Conservation (phyloP, 805 yeast species). For the Lachancea waltii region DNA sequence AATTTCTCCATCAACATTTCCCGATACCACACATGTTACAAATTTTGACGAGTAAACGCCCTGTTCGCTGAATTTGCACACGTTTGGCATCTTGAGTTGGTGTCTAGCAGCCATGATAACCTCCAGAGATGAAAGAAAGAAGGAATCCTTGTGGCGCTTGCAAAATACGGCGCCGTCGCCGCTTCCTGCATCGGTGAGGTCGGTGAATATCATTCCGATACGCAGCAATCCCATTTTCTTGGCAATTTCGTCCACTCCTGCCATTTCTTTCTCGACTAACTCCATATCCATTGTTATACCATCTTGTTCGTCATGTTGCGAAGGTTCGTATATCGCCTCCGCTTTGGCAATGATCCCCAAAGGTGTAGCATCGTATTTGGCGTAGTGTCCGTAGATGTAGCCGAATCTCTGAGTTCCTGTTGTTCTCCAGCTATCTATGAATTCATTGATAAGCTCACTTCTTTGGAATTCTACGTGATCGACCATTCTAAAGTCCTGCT, state of each 20-base stretch:
- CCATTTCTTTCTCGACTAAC: slow-evolving; percentile 35
- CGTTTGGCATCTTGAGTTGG: slow-evolving; percentile 61
- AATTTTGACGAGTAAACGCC: slow-evolving; percentile 80
- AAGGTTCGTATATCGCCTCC: slow-evolving; percentile 89
- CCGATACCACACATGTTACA: slow-evolving; percentile 88
- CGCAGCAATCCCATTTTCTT: slow-evolving; percentile 53
- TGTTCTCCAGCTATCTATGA: slow-evolving; percentile 87
- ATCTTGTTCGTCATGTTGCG: slow-evolving; percentile 80
- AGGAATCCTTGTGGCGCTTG: slow-evolving; percentile 87
- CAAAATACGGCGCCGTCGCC: slow-evolving; percentile 87
- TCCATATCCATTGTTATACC: slow-evolving; percentile 62
- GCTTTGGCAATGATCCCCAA: slow-evolving; percentile 91
- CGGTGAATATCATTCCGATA: slow-evolving; percentile 86
- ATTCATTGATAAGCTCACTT: slow-evolving; percentile 65
- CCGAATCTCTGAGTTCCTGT: slow-evolving; percentile 88
- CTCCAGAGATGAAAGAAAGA: slow-evolving; percentile 84
- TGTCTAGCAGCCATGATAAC: slow-evolving; percentile 73
- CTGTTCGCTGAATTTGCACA: slow-evolving; percentile 53
- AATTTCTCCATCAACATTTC: slow-evolving; percentile 82
- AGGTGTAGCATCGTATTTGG: slow-evolving; percentile 65
- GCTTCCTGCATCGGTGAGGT: slow-evolving; percentile 77
- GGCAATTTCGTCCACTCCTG: slow-evolving; percentile 50
- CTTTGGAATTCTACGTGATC: slow-evolving; percentile 92
- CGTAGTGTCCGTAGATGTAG: slow-evolving; percentile 74
- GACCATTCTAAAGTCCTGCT: slow-evolving; percentile 88